Conservation (phyloP, 192 early-diverging fungal genomes). For the Lobosporangium transversale region DNA sequence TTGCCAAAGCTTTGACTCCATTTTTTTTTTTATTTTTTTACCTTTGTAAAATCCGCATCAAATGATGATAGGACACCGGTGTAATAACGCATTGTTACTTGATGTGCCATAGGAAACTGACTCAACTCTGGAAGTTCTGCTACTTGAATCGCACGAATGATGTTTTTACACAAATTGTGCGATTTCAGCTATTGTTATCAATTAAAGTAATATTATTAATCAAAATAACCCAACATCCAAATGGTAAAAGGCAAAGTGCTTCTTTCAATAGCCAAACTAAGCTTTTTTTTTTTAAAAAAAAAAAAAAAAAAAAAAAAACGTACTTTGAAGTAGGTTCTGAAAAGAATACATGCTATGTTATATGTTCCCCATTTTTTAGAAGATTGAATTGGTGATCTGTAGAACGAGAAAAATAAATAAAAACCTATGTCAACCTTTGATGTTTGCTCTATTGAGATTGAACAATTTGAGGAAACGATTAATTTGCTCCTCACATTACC, state of each 20-base stretch:
- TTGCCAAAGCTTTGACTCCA: too few relatives aligned
- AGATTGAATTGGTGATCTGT: slow-evolving; percentile 45
- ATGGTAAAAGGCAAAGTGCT: too few relatives aligned
- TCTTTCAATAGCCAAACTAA: too few relatives aligned
- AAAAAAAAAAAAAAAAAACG: too few relatives aligned
- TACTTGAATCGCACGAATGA: slow-evolving; percentile 75
- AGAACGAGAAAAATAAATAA: too few relatives aligned
- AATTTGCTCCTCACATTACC: too few relatives aligned
- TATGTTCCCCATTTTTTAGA: slow-evolving; percentile 97
- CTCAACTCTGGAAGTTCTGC: slow-evolving; percentile 80
- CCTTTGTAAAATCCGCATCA: slow-evolving; percentile 80
- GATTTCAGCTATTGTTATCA: slow-evolving; percentile 64
- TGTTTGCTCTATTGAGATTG: too few relatives aligned
- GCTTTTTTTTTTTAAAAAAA: not conserved
- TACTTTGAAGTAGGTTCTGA: slow-evolving; percentile 86
- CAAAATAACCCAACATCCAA: too few relatives aligned
- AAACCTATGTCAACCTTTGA: too few relatives aligned
- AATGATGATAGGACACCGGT: slow-evolving; percentile 87
- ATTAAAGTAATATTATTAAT: not conserved
- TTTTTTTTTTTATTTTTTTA: too few relatives aligned
- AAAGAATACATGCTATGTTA: slow-evolving; percentile 84
- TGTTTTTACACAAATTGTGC: slow-evolving; percentile 85
- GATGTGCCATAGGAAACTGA: slow-evolving; percentile 85
- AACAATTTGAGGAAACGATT: too few relatives aligned
- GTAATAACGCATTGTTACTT: slow-evolving; percentile 89